Conservation (phyloP, 352 stramenopile genomes). For the Thalassiosira mediterranea region DNA sequence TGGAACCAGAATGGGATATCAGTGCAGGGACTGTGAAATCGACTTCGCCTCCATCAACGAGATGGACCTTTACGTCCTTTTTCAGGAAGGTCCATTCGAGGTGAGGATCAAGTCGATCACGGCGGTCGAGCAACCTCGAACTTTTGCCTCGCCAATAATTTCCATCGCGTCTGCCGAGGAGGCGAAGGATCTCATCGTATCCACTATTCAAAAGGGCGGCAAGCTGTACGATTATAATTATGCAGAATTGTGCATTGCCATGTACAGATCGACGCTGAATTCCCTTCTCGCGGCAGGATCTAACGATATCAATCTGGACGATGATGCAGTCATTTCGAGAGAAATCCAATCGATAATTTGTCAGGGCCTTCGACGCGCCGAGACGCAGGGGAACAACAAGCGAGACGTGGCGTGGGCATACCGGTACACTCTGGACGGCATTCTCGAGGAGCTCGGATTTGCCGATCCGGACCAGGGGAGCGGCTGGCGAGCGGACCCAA, state of each 20-base stretch:
- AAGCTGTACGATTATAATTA: conserved; percentile 6
- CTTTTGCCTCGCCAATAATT: background rate
- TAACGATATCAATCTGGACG: background rate
- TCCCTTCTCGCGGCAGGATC: background rate
- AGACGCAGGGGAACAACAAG: conserved; percentile 1
- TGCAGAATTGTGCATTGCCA: conserved; percentile 8
- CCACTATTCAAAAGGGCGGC: conserved; percentile 4
- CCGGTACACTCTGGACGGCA: conserved; percentile 4
- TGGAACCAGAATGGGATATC: background rate
- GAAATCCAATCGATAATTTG: conserved; percentile 1
- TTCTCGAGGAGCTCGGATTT: conserved; percentile 15
- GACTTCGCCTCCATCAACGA: conserved; percentile 8
- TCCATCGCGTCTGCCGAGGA: background rate
- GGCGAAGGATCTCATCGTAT: conserved; percentile 4
- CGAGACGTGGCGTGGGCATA: conserved; percentile 10
- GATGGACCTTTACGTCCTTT: conserved; percentile 14
- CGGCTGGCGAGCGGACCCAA: conserved; percentile 6
- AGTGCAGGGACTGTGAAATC: conserved; percentile 9
- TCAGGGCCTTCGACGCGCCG: conserved; percentile 6
- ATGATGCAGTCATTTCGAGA: background rate
- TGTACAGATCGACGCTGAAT: conserved; percentile 12
- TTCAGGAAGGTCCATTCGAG: conserved; percentile 2
- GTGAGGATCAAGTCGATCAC: conserved; percentile 2
- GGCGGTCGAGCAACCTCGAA: background rate
- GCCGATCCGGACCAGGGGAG: background rate